Percentiles rank a stretch among this genome's conserved stretches.
Conservation (phyloP, 257 asterid genomes). For the Solanum paucissectum region DNA sequence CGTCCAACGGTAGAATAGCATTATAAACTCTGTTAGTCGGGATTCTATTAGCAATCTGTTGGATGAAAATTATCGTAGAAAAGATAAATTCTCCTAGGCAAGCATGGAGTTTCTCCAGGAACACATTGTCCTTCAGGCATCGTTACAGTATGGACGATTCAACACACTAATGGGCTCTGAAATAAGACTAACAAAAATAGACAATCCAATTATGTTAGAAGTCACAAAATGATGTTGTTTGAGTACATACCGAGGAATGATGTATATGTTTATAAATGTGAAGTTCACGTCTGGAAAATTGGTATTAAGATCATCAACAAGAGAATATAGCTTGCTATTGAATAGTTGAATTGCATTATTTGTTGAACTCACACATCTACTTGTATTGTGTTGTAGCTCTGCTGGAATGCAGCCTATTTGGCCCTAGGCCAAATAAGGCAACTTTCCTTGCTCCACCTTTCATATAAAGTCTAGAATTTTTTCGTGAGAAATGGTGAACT, state of each 20-base stretch:
- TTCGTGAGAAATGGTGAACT: too few species aligned
- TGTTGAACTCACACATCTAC: conserved; percentile 26
- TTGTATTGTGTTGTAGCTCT: conserved; percentile 2
- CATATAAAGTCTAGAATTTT: conserved; percentile 23
- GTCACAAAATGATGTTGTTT: neutral
- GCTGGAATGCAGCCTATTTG: conserved; percentile 35
- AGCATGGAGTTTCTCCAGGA: conserved; percentile 13
- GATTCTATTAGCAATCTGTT: neutral
- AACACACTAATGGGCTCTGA: neutral
- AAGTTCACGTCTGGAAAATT: conserved; percentile 20
- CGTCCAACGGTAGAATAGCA: conserved; percentile 12
- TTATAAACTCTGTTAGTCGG: conserved; percentile 19
- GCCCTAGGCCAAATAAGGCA: conserved; percentile 37
- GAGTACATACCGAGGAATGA: conserved; percentile 14
- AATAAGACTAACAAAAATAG: neutral
- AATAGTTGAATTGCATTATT: conserved; percentile 17
- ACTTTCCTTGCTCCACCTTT: conserved; percentile 37
- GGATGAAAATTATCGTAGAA: conserved; percentile 27
- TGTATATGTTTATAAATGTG: conserved; percentile 28
- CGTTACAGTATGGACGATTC: conserved; percentile 21
- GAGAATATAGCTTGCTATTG: conserved; percentile 12
- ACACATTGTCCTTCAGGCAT: conserved; percentile 11
- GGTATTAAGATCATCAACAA: conserved; percentile 11
- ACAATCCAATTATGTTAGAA: neutral
- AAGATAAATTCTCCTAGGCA: conserved; percentile 4